Percentiles rank a stretch among this genome's conserved stretches.
Evolutionary conservation across 805 yeast genomes (phyloP).

Genomic region (Saccharomycopsis sp.): DNA sequence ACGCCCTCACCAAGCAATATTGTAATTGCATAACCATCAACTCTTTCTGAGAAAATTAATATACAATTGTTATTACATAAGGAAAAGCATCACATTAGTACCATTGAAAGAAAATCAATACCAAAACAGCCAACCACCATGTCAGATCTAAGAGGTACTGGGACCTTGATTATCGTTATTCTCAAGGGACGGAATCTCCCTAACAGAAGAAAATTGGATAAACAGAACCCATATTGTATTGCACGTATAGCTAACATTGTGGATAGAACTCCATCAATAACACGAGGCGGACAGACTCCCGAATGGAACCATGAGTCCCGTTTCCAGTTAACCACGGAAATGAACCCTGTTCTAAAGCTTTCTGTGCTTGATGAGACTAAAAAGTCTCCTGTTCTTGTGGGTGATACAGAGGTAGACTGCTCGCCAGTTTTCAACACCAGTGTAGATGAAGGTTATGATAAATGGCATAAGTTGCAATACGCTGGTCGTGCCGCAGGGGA

Average conservation of each 20-base stretch:
- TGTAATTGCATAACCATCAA: neutral
- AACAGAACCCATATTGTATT: conserved; percentile 88
- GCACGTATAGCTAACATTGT: conserved; percentile 77
- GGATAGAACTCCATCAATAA: conserved; percentile 67
- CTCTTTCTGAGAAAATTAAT: too few relatives aligned
- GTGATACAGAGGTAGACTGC: conserved; percentile 74
- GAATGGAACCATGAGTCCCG: conserved; percentile 74
- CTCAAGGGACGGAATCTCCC: conserved; percentile 81
- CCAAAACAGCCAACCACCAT: conserved; percentile 11
- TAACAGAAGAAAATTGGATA: conserved; percentile 78
- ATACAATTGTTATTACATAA: too few relatives aligned
- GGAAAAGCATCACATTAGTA: neutral
- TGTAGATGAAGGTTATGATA: conserved; percentile 70
- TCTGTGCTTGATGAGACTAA: conserved; percentile 82
- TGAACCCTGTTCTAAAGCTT: conserved; percentile 57
- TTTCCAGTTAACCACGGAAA: conserved; percentile 57
- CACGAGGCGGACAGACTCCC: conserved; percentile 93
- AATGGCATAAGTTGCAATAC: conserved; percentile 70
- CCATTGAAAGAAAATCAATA: neutral
- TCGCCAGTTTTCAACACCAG: conserved; percentile 62
- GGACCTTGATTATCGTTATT: conserved; percentile 67
- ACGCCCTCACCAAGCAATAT: neutral
- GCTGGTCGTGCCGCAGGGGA: conserved; percentile 79
- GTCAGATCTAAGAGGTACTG: conserved; percentile 32
- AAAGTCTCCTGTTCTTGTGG: conserved; percentile 79